phyloP scores from a whole-genome alignment of 495 filamentous ascomycete species.

The Hypoxylon cercidicola region DNA sequence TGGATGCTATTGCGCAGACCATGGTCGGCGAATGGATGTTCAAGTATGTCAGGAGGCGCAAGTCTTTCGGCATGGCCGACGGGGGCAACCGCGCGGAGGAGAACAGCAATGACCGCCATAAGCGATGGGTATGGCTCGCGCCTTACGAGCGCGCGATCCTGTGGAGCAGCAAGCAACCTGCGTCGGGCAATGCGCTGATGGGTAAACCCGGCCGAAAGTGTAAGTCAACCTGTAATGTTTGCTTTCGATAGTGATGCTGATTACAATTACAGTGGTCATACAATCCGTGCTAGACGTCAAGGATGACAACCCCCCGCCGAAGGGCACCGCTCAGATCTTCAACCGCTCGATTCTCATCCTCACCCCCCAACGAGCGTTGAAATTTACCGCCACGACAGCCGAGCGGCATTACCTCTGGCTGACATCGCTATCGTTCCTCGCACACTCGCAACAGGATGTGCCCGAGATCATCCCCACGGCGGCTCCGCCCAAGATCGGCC shows the following conservation, averaged over 20 bases:
- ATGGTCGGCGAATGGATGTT: conserved; percentile 99
- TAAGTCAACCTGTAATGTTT: conserved; percentile 62
- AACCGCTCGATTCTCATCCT: conserved; percentile 95
- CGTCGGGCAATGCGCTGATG: conserved; percentile 83
- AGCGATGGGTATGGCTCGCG: conserved; percentile 98
- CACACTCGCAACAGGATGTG: conserved; percentile 80
- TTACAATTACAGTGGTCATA: conserved; percentile 75
- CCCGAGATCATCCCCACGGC: conserved; percentile 72
- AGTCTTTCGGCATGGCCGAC: conserved; percentile 88
- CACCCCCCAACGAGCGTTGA: conserved; percentile 91
- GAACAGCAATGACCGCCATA: conserved; percentile 78
- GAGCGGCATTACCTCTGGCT: conserved; percentile 97
- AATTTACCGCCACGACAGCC: conserved; percentile 85
- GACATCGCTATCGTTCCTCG: conserved; percentile 91
- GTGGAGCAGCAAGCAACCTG: conserved; percentile 98
- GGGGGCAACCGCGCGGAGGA: conserved; percentile 63
- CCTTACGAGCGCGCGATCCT: conserved; percentile 95
- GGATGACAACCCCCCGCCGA: conserved; percentile 90
- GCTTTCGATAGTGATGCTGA: conserved; percentile 5
- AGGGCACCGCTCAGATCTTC: conserved; percentile 73
- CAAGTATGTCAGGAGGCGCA: conserved; percentile 94
- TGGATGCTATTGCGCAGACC: conserved; percentile 97
- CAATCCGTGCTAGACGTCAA: conserved; percentile 97
- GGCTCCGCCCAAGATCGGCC: conserved; percentile 58
- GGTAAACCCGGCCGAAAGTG: conserved; percentile 96